Evolutionary conservation across 2,329 filamentous ascomycete species (phyloP).

Genomic region (Diaporthe nobilis): DNA sequence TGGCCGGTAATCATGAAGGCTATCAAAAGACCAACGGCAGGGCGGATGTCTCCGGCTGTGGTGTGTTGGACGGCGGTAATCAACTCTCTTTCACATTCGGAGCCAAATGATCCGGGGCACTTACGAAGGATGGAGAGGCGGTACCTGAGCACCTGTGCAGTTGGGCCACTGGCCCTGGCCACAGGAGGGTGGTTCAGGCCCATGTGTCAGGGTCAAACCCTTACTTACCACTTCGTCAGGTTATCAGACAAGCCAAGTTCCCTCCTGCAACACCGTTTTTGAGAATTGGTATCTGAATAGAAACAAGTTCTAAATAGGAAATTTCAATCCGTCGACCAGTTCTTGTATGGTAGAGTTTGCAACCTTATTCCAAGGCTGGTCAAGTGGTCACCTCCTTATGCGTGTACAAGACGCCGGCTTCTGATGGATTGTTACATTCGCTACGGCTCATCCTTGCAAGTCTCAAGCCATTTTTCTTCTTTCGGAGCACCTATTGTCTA

Average conservation of each 20-base stretch:
- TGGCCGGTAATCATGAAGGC: neutral
- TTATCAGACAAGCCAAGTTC: neutral
- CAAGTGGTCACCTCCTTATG: neutral
- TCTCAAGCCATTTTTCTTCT: neutral
- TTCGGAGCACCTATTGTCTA: neutral
- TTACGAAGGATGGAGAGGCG: neutral
- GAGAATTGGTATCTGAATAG: too few relatives aligned
- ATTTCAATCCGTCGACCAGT: too few relatives aligned
- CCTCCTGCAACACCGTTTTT: neutral
- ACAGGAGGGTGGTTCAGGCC: neutral
- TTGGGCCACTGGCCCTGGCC: neutral
- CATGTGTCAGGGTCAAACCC: neutral
- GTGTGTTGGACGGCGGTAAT: neutral
- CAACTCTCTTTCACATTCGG: neutral
- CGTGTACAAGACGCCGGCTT: neutral
- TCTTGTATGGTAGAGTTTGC: neutral
- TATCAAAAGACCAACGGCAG: neutral
- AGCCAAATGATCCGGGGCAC: neutral
- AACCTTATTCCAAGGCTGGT: neutral
- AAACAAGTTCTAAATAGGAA: too few relatives aligned
- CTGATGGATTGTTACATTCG: constrained; percentile 18
- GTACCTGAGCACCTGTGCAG: neutral
- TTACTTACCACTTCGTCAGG: neutral
- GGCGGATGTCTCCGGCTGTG: neutral
- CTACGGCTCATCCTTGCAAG: neutral